phyloP scores from a whole-genome alignment of 768 basidiomycete species.

The Suillus lakei region DNA sequence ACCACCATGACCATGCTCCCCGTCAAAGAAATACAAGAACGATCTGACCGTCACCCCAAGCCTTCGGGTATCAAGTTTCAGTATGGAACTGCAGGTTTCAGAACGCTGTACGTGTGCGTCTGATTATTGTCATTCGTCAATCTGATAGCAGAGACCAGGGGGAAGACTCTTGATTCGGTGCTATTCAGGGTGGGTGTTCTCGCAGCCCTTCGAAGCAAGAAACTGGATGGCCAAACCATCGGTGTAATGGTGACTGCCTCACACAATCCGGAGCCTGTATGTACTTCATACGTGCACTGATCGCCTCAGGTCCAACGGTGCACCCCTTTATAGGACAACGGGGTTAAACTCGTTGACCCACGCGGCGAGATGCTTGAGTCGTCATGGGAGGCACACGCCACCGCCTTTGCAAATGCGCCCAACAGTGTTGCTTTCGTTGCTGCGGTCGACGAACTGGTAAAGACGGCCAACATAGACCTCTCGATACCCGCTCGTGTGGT shows the following conservation, averaged over 20 bases:
- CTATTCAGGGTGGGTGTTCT: conserved; percentile 92
- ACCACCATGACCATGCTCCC: conserved; percentile 42
- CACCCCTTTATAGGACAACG: conserved; percentile 77
- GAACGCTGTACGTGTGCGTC: conserved; percentile 71
- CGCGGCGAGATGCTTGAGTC: conserved; percentile 96
- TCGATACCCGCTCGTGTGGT: conserved; percentile 80
- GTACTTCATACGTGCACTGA: conserved; percentile 24
- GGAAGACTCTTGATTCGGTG: conserved; percentile 79
- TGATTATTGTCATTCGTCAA: conserved; percentile 12
- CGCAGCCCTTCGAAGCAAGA: conserved; percentile 89
- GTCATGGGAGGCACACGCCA: conserved; percentile 91
- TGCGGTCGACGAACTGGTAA: conserved; percentile 65
- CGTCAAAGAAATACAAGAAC: conserved; percentile 48
- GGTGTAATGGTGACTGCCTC: conserved; percentile 99
- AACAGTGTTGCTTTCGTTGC: conserved; percentile 75
- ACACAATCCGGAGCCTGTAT: conserved; percentile 96
- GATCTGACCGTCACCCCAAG: conserved; percentile 71
- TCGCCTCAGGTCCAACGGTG: conserved; percentile 5
- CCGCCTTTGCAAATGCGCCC: conserved; percentile 81
- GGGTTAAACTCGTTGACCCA: conserved; percentile 97
- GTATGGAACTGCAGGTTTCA: conserved; percentile 96
- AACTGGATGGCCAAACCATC: conserved; percentile 87
- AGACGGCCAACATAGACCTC: conserved; percentile 73
- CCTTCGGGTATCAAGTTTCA: conserved; percentile 71
- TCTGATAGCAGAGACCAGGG: conserved; percentile 47